Evolutionary conservation across 306 rosid genomes (phyloP).

Genomic region (Hippophae rhamnoides): DNA sequence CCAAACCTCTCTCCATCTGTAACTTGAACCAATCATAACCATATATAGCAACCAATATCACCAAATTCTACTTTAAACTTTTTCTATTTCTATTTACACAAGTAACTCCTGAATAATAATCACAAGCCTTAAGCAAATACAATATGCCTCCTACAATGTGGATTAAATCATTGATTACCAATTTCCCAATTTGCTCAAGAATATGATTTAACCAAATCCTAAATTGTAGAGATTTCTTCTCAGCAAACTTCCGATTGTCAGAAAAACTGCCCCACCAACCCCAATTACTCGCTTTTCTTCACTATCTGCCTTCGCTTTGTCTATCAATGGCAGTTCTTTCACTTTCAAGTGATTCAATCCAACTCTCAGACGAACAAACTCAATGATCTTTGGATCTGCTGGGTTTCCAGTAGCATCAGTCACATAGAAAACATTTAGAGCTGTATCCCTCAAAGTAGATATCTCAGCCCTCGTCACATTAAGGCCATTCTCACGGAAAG

Average conservation of each 20-base stretch:
- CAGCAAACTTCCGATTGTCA: constrained; percentile 78
- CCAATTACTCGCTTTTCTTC: constrained; percentile 49
- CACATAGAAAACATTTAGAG: constrained; percentile 65
- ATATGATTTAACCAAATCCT: constrained; percentile 69
- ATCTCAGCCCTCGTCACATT: constrained; percentile 87
- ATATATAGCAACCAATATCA: constrained; percentile 33
- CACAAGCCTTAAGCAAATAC: constrained; percentile 59
- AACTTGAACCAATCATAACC: constrained; percentile 49
- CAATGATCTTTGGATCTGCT: constrained; percentile 47
- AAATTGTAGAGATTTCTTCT: constrained; percentile 73
- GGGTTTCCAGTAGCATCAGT: constrained; percentile 63
- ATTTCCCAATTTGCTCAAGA: constrained; percentile 33
- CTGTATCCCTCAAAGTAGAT: constrained; percentile 41
- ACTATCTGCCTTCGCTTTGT: constrained; percentile 33
- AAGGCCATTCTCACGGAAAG: constrained; percentile 80
- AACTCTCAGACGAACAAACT: constrained; percentile 58
- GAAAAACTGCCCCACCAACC: constrained; percentile 78
- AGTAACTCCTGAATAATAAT: constrained; percentile 54
- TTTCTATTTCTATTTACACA: not conserved
- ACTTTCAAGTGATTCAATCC: constrained; percentile 62
- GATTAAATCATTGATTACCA: constrained; percentile 26
- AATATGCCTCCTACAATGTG: constrained; percentile 24
- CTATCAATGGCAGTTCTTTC: constrained; percentile 55
- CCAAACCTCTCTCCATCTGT: constrained; percentile 11
- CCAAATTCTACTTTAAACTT: constrained; percentile 32